phyloP scores from a whole-genome alignment of 352 stramenopile genomes.

The Globisporangium cylindrosporum region DNA sequence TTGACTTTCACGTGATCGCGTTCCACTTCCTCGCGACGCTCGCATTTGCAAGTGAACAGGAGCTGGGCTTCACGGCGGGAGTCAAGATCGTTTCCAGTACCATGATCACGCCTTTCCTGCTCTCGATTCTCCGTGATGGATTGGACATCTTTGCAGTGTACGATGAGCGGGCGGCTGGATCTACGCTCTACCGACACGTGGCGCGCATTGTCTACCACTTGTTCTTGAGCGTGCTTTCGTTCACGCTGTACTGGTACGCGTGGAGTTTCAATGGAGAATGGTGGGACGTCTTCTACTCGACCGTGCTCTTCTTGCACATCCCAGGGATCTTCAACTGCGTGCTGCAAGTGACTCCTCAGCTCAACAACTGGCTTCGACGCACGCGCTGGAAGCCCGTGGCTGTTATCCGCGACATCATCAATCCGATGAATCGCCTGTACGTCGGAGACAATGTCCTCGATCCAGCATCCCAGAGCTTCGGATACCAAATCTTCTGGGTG shows the following conservation, averaged over 20 bases:
- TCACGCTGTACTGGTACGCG: slow-evolving; percentile 84
- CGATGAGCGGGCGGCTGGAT: slow-evolving; percentile 41
- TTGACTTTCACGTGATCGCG: slow-evolving; percentile 97
- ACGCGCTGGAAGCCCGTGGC: slow-evolving; percentile 66
- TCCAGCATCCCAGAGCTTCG: slow-evolving; percentile 83
- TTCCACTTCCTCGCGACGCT: slow-evolving; percentile 95
- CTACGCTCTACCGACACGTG: slow-evolving; percentile 82
- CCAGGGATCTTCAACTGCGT: slow-evolving; percentile 69
- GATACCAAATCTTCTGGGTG: slow-evolving; percentile 95
- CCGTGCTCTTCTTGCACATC: slow-evolving; percentile 53
- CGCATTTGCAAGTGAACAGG: slow-evolving; percentile 90
- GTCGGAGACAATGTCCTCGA: slow-evolving; percentile 96
- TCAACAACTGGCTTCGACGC: slow-evolving; percentile 80
- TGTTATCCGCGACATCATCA: slow-evolving; percentile 81
- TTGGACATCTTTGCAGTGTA: slow-evolving; percentile 91
- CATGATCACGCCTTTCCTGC: slow-evolving; percentile 89
- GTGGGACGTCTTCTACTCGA: slow-evolving; percentile 67
- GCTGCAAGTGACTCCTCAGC: slow-evolving; percentile 71
- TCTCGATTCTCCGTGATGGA: slow-evolving; percentile 87
- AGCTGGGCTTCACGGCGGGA: slow-evolving; percentile 87
- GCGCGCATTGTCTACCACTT: slow-evolving; percentile 80
- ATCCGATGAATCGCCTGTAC: slow-evolving; percentile 96
- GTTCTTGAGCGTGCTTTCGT: slow-evolving; percentile 45
- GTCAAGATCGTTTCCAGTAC: slow-evolving; percentile 88
- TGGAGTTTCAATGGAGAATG: slow-evolving; percentile 57